These are phyloP conservation scores for Monilinia polystroma DNA, from an alignment of 2,329 filamentous ascomycete genomes.

Conservation along the genomic window DNA sequence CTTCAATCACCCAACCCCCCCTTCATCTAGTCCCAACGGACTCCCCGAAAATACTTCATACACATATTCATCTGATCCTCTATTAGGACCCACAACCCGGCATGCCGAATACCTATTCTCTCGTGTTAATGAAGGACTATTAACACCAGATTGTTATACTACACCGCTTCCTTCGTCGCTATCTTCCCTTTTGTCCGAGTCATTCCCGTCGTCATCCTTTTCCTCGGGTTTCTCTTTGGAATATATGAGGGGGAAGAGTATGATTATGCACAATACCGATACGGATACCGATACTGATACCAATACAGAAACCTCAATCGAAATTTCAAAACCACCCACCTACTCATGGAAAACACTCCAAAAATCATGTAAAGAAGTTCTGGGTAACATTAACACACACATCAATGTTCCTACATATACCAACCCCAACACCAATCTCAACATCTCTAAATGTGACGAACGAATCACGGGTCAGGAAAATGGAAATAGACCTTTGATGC, in stretches of 20 bases:
- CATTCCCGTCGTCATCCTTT: neutral
- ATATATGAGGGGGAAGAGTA: neutral
- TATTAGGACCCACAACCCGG: neutral
- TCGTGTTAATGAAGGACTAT: neutral
- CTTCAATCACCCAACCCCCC: neutral
- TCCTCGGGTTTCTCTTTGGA: neutral
- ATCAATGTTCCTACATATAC: neutral
- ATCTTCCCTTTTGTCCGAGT: neutral
- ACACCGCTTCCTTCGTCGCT: neutral
- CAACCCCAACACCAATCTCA: neutral
- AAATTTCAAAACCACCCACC: neutral
- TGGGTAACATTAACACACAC: neutral
- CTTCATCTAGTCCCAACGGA: neutral
- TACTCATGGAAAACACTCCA: neutral
- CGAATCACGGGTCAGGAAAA: neutral
- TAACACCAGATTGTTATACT: neutral
- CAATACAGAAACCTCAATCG: neutral
- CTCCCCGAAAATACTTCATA: neutral
- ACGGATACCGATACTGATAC: neutral
- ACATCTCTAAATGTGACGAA: neutral
- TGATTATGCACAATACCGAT: neutral
- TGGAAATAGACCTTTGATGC: neutral
- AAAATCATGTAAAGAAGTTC: neutral
- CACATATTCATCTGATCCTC: neutral
- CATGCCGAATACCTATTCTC: slow-evolving; percentile 2